A percentile compares a stretch with the other conserved stretches of the same genome.
phyloP scores from a whole-genome alignment of 345 rosid genomes.

The Schrenkiella parvula region DNA sequence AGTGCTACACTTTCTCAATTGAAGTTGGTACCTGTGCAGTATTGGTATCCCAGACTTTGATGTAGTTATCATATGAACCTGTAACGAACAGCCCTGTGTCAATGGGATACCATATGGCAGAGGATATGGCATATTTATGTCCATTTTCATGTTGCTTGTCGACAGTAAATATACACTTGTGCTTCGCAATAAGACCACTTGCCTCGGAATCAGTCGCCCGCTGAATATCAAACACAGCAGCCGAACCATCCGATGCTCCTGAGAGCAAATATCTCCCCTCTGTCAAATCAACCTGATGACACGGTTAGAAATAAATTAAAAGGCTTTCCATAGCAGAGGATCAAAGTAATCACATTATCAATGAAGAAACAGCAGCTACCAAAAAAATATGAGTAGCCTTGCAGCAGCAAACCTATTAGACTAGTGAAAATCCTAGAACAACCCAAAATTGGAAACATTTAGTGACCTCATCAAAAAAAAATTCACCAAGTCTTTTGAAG shows the following conservation, averaged over 20 bases:
- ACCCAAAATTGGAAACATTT: neutral
- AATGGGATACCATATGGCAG: slow-evolving; percentile 90
- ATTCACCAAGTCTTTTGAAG: neutral
- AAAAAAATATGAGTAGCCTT: neutral
- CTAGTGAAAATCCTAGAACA: neutral
- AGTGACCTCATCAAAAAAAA: neutral
- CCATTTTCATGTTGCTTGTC: slow-evolving; percentile 77
- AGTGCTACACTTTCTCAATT: neutral
- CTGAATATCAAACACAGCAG: slow-evolving; percentile 74
- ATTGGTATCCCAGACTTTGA: slow-evolving; percentile 97
- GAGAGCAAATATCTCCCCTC: slow-evolving; percentile 85
- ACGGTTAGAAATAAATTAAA: neutral
- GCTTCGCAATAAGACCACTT: slow-evolving; percentile 68
- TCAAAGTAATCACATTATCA: neutral
- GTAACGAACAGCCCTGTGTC: slow-evolving; percentile 93
- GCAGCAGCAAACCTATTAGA: neutral
- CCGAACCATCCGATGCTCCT: slow-evolving; percentile 83
- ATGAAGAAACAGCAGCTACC: neutral
- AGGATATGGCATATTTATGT: slow-evolving; percentile 71
- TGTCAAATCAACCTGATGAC: slow-evolving; percentile 81
- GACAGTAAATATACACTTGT: slow-evolving; percentile 56
- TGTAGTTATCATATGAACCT: slow-evolving; percentile 71
- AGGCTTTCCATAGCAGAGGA: neutral
- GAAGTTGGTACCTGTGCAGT: slow-evolving; percentile 52
- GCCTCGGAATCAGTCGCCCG: slow-evolving; percentile 58